A percentile compares a stretch with the other conserved stretches of the same genome.
phyloP scores from a whole-genome alignment of 805 yeast species.

The Clavispora fructus region DNA sequence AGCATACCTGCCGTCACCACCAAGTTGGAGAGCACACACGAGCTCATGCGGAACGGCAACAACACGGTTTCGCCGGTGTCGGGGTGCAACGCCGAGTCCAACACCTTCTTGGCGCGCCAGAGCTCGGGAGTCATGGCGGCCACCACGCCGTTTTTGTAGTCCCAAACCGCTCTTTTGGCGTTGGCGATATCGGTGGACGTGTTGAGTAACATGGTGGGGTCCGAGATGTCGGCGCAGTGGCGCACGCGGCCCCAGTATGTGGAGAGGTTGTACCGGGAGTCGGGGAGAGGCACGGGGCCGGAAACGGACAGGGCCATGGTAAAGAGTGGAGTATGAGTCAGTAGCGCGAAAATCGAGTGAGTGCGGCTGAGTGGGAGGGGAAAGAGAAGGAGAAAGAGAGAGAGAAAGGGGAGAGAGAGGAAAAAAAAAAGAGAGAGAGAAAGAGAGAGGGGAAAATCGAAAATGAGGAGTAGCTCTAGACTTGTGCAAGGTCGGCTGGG shows the following conservation, averaged over 20 bases:
- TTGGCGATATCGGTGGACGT: constrained; percentile 55
- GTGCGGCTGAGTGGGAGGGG: not conserved
- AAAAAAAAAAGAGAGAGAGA: too few relatives aligned
- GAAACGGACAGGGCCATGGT: constrained; percentile 84
- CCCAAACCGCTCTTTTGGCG: constrained; percentile 64
- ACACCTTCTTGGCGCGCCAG: constrained; percentile 81
- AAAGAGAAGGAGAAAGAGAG: too few relatives aligned
- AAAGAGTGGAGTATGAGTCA: not conserved
- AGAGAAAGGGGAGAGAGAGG: too few relatives aligned
- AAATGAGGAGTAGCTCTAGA: too few relatives aligned
- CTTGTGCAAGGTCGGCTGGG: too few relatives aligned
- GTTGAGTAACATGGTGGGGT: constrained; percentile 83
- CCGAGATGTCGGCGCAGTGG: constrained; percentile 90
- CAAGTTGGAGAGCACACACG: constrained; percentile 86
- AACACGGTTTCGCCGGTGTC: constrained; percentile 92
- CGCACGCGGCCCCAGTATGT: constrained; percentile 92
- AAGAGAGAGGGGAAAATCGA: too few relatives aligned
- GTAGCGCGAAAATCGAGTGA: not conserved
- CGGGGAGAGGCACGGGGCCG: constrained; percentile 77
- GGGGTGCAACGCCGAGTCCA: constrained; percentile 94
- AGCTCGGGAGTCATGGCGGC: constrained; percentile 68
- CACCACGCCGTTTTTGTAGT: constrained; percentile 65
- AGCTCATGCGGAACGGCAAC: constrained; percentile 95
- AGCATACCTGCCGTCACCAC: constrained; percentile 98
- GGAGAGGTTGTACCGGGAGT: constrained; percentile 69